These are phyloP conservation scores for Naganishia vaughanmartiniae DNA, from an alignment of 768 basidiomycete species.

Conservation along the genomic window DNA sequence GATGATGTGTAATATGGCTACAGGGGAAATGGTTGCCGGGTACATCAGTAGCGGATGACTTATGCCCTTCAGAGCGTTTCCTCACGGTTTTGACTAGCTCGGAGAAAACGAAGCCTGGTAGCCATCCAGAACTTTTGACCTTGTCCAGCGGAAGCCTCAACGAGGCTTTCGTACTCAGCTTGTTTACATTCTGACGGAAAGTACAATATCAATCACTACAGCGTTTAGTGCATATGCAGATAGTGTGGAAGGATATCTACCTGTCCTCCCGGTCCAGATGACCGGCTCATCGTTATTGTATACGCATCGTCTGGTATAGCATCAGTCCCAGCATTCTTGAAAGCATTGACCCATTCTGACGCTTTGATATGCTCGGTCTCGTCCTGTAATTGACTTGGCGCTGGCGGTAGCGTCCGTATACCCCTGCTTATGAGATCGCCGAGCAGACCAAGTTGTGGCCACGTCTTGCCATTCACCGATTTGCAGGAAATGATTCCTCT, in stretches of 20 bases:
- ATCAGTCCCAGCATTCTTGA: conserved; percentile 26
- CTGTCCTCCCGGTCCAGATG: conserved; percentile 50
- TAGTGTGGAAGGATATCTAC: conserved; percentile 32
- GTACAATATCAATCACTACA: not conserved
- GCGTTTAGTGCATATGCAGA: not conserved
- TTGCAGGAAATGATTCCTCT: not conserved
- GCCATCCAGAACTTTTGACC: conserved; percentile 35
- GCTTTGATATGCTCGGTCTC: conserved; percentile 24
- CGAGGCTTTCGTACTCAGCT: conserved; percentile 50
- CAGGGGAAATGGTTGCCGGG: not conserved
- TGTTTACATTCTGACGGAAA: conserved; percentile 49
- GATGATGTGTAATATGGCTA: conserved; percentile 44
- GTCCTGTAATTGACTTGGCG: conserved; percentile 1
- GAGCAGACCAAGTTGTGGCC: not conserved
- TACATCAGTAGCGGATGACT: no score
- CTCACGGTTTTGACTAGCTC: conserved; percentile 41
- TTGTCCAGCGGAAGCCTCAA: conserved; percentile 31
- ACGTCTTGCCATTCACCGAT: not conserved
- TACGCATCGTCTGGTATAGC: conserved; percentile 43
- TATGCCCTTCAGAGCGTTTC: not conserved
- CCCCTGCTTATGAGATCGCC: not conserved
- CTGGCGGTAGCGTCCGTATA: not conserved
- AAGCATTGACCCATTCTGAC: conserved; percentile 16
- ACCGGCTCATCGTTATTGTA: conserved; percentile 37
- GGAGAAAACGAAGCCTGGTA: conserved; percentile 41